A percentile compares a stretch with the other conserved stretches of the same genome.
These are phyloP conservation scores for Acanthamoeba triangularis DNA, from an alignment of 208 protist genomes.

Conservation along the genomic window DNA sequence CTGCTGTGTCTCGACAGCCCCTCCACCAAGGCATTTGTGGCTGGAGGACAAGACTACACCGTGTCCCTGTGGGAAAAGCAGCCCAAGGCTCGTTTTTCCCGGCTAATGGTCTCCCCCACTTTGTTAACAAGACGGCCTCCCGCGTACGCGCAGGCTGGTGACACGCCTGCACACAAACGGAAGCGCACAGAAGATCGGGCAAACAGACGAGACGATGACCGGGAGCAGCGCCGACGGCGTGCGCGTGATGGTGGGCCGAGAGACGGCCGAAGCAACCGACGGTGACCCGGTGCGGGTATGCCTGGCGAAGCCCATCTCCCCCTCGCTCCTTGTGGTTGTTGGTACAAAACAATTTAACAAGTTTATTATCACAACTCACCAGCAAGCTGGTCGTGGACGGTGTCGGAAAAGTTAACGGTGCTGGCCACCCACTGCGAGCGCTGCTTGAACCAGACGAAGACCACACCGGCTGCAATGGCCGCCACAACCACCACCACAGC, in stretches of 20 bases:
- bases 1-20: neutral
- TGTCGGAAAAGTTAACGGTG: no score
- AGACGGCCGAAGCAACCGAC: no score
- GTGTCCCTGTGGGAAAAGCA: constrained; percentile 31
- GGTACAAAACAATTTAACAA: no score
- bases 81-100: neutral
- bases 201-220: neutral
- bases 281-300: no score
- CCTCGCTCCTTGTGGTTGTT: no score
- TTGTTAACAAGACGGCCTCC: no score
- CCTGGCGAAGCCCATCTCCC: no score
- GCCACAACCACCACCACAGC: neutral
- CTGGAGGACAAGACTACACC: neutral
- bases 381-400: no score
- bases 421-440: neutral
- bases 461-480: neutral
- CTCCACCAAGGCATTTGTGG: neutral
- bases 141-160: no score
- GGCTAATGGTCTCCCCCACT: no score
- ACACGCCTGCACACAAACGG: neutral
- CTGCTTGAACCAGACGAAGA: neutral
- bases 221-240: neutral
- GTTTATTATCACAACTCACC: no score
- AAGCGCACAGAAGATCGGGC: neutral
- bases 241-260: no score